These are phyloP conservation scores for Phialemoniopsis sp. DNA, from an alignment of 2,329 filamentous ascomycete species.

Conservation along the genomic window DNA sequence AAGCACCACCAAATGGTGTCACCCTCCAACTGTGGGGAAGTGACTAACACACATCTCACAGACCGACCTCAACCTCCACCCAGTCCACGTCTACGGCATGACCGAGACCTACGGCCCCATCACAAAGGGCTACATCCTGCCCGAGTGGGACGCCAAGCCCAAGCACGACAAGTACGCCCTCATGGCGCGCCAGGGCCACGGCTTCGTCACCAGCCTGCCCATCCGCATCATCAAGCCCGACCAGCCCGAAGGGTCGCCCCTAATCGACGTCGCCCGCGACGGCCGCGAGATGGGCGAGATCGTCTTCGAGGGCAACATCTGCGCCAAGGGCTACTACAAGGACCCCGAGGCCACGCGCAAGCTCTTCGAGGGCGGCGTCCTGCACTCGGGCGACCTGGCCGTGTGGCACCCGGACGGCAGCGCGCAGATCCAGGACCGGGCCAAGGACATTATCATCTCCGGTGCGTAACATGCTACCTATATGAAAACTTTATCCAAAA, in stretches of 20 bases:
- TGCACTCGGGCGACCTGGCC: conserved; percentile 88
- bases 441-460: conserved; percentile 98
- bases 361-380: conserved; percentile 79
- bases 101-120: conserved; percentile 92
- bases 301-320: conserved; percentile 88
- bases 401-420: conserved; percentile 91
- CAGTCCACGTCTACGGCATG: conserved; percentile 89
- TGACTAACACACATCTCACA: conserved; percentile 21
- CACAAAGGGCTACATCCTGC: conserved; percentile 87
- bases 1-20: too few species aligned
- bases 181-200: conserved; percentile 94
- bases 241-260: conserved; percentile 57
- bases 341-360: conserved; percentile 81
- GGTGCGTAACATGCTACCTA: too few species aligned
- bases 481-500: neutral
- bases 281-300: conserved; percentile 48
- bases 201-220: conserved; percentile 78
- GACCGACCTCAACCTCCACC: conserved; percentile 69
- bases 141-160: conserved; percentile 74
- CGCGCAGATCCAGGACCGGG: conserved; percentile 86
- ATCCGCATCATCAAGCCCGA: conserved; percentile 79
- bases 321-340: conserved; percentile 87
- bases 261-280: conserved; percentile 50
- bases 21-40: too few species aligned
- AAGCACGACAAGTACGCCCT: conserved; percentile 74